These are phyloP conservation scores for Clitopilus passeckerianus DNA, from an alignment of 768 basidiomycete species.

Conservation along the genomic window DNA sequence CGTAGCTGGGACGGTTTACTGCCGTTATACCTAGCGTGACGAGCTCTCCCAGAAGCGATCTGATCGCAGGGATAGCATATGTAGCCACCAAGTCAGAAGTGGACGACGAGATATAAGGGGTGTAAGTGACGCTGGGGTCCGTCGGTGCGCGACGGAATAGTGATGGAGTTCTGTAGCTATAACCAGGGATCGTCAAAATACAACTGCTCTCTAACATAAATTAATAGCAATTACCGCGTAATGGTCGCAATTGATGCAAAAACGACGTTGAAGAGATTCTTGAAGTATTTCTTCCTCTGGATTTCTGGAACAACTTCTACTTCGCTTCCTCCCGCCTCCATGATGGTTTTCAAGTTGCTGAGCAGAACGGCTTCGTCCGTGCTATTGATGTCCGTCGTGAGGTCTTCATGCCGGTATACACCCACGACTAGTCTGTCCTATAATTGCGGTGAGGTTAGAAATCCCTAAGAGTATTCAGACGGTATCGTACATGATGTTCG, in stretches of 20 bases:
- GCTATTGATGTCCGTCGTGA: slow-evolving; percentile 34
- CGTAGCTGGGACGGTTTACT: not conserved
- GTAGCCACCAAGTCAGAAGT: slow-evolving; percentile 36
- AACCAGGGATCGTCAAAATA: not conserved
- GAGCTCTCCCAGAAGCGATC: slow-evolving; percentile 40
- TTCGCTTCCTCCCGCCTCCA: slow-evolving; percentile 43
- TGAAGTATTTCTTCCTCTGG: slow-evolving; percentile 56
- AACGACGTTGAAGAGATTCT: slow-evolving; percentile 62
- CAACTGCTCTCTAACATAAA: not conserved
- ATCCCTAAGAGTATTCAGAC: not conserved
- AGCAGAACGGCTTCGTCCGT: slow-evolving; percentile 35
- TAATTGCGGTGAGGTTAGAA: not conserved
- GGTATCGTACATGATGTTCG: slow-evolving; percentile 40
- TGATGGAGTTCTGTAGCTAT: slow-evolving; percentile 42
- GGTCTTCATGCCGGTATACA: slow-evolving; percentile 43
- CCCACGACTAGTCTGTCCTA: slow-evolving; percentile 51
- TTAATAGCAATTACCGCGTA: slow-evolving; percentile 26
- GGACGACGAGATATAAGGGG: slow-evolving; percentile 31
- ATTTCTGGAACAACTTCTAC: slow-evolving; percentile 49
- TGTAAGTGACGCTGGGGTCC: slow-evolving; percentile 27
- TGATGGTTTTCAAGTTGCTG: slow-evolving; percentile 36
- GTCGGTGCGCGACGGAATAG: slow-evolving; percentile 44
- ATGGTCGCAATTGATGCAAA: slow-evolving; percentile 51
- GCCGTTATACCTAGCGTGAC: slow-evolving; percentile 28
- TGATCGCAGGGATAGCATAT: slow-evolving; percentile 40